phyloP scores from a whole-genome alignment of 2,329 filamentous ascomycete species.

The Alternaria triticina region DNA sequence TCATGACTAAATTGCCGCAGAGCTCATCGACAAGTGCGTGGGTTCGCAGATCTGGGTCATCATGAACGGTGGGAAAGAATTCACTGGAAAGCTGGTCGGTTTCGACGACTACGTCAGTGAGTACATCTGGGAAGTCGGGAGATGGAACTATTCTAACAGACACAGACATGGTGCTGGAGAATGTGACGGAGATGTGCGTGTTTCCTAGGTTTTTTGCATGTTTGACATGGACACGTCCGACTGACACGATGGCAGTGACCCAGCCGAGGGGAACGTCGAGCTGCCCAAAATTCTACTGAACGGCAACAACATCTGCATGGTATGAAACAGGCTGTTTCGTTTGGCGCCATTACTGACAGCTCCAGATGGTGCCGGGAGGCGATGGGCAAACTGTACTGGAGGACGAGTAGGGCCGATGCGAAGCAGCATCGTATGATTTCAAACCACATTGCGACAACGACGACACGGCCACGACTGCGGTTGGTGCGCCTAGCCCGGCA shows the following conservation, averaged over 20 bases:
- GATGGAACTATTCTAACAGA: background rate
- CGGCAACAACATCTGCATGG: constrained; percentile 99
- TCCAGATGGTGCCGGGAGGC: constrained; percentile 45
- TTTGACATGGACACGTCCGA: background rate
- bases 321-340: constrained; percentile 52
- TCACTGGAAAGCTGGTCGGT: constrained; percentile 89
- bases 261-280: constrained; percentile 80
- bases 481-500: background rate
- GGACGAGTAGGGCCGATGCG: constrained; percentile 21
- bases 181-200: constrained; percentile 92
- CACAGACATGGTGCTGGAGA: constrained; percentile 97
- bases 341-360: constrained; percentile 9
- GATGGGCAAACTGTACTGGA: constrained; percentile 38
- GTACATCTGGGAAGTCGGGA: constrained; percentile 54
- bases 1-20: constrained; percentile 57
- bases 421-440: background rate
- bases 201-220: background rate
- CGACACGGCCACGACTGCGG: background rate
- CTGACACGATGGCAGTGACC: constrained; percentile 70
- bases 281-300: constrained; percentile 94
- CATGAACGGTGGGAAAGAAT: constrained; percentile 99
- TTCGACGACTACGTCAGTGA: constrained; percentile 99
- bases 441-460: background rate
- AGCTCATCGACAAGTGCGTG: constrained; percentile 98
- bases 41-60: constrained; percentile 98